phyloP scores from a whole-genome alignment of 78 protist genomes.

The Dictyostelium brefeldianum region DNA sequence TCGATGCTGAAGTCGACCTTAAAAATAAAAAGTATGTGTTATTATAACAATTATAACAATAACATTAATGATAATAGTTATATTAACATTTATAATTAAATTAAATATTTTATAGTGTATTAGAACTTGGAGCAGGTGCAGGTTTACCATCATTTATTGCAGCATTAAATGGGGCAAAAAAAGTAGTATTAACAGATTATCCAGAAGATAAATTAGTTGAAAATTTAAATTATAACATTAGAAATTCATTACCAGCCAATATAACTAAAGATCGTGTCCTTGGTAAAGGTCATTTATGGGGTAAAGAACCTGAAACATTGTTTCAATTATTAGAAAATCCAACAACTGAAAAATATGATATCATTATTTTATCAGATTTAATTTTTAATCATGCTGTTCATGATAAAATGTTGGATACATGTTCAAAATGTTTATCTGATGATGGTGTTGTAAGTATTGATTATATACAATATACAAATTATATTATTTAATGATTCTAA shows the following conservation, averaged over 20 bases:
- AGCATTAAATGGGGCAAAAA: slow-evolving; percentile 45
- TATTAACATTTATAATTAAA: background rate
- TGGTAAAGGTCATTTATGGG: slow-evolving; percentile 57
- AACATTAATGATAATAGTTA: background rate
- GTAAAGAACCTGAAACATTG: slow-evolving; percentile 46
- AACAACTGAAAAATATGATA: slow-evolving; percentile 48
- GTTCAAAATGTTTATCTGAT: slow-evolving; percentile 38
- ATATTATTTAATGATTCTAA: background rate
- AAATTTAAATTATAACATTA: slow-evolving; percentile 40
- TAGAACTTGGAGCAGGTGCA: slow-evolving; percentile 74
- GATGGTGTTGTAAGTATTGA: slow-evolving; percentile 65
- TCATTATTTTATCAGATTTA: slow-evolving; percentile 65
- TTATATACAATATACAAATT: background rate
- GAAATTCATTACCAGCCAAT: slow-evolving; percentile 16
- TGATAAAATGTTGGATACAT: slow-evolving; percentile 8
- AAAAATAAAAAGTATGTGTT: slow-evolving; percentile 46
- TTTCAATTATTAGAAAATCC: slow-evolving; percentile 24
- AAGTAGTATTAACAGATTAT: slow-evolving; percentile 58
- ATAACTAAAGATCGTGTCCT: slow-evolving; percentile 17
- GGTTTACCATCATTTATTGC: slow-evolving; percentile 74
- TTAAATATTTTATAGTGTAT: slow-evolving; percentile 29
- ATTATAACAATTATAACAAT: background rate
- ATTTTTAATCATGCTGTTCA: slow-evolving; percentile 55
- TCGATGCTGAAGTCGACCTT: slow-evolving; percentile 32
- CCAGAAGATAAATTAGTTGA: slow-evolving; percentile 40